Evolutionary conservation across 179 eudicot genomes (phyloP).

Genomic region (Drosera spatulata): DNA sequence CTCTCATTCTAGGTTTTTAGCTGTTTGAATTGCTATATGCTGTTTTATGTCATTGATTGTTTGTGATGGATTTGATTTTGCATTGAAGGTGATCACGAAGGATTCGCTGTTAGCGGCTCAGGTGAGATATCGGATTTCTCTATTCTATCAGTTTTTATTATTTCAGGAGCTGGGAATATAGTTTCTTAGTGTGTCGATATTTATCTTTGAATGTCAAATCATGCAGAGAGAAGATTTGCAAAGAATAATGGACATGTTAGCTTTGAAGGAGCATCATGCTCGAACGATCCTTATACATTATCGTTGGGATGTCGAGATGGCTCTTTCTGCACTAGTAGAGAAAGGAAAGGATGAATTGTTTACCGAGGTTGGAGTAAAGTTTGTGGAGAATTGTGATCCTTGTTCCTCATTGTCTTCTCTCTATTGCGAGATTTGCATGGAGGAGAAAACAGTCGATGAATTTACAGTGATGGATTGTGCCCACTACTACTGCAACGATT

Average conservation of each 20-base stretch:
- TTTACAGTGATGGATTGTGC: conserved; percentile 53
- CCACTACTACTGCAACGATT: conserved; percentile 52
- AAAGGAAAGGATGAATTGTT: conserved; percentile 31
- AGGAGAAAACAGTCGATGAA: conserved; percentile 27
- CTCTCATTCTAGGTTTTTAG: too few species aligned
- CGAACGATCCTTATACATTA: conserved; percentile 51
- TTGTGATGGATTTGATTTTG: not conserved
- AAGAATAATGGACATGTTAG: conserved; percentile 48
- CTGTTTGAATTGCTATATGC: too few species aligned
- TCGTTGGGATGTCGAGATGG: conserved; percentile 49
- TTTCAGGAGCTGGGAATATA: not conserved
- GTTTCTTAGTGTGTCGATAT: not conserved
- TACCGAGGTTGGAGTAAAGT: conserved; percentile 38
- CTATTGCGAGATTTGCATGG: conserved; percentile 39
- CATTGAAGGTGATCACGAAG: conserved; percentile 53
- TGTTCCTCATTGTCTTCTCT: conserved; percentile 7
- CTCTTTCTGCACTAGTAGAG: conserved; percentile 32
- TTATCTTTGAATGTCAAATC: not conserved
- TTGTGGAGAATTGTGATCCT: conserved; percentile 10
- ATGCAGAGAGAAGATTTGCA: conserved; percentile 49
- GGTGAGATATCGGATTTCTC: conserved; percentile 18
- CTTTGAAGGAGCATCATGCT: conserved; percentile 45
- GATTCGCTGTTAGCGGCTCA: conserved; percentile 62
- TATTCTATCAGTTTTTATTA: not conserved
- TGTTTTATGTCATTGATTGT: not conserved